Base-by-base conservation (phyloP, 768 basidiomycete species). In the Mycena crocata region DNA sequence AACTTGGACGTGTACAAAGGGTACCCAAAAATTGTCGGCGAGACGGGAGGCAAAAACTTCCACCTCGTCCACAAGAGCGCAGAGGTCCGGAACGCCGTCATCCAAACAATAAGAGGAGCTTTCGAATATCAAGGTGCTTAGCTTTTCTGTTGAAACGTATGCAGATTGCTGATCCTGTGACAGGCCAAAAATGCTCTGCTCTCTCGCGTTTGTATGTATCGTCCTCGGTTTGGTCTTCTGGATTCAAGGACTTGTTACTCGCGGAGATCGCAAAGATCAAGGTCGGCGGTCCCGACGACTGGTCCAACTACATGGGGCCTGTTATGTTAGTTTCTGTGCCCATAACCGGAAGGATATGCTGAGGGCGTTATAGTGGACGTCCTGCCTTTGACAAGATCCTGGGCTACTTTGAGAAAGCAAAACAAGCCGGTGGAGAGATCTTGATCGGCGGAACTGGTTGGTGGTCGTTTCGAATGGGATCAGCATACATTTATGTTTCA, bases 1-100 rank as follows among this genome's bases (percentile, higher is more conserved):
- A 98, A 98, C 81, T 72, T 99, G 50, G 94, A 98, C 75, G 87
- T 83, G 51, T 99, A 99, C 85, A 88, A 82, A 72, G 84, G 89
- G 15, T 99, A 98, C 81, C 98, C 98, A 0, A 87, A 97, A 75
- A 93, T 99, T 69, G 96, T 99, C 9, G 98, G 98, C 30, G 97
- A 99, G 85, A 99, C 97, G 10, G 95, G 95, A 31, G 97, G 98
- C 62, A 99, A 99, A 87, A 99, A 99, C 85, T 99, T 96, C 85
- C 98, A 99, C 80, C 70, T 99, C 49, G 83, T 99, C 52, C 98
- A 99, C 79, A 83, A 86, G 58, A 91, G 90, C 17, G 97, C 96
- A 39, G 93, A 98, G 72, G 80, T 98, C 57, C 84, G 83, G 76
- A 96, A 96, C 70, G 94, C 96, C n/a, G 98, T 94, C 54, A 70